Base-by-base conservation (phyloP, 768 basidiomycete species). In the Russula virescens region DNA sequence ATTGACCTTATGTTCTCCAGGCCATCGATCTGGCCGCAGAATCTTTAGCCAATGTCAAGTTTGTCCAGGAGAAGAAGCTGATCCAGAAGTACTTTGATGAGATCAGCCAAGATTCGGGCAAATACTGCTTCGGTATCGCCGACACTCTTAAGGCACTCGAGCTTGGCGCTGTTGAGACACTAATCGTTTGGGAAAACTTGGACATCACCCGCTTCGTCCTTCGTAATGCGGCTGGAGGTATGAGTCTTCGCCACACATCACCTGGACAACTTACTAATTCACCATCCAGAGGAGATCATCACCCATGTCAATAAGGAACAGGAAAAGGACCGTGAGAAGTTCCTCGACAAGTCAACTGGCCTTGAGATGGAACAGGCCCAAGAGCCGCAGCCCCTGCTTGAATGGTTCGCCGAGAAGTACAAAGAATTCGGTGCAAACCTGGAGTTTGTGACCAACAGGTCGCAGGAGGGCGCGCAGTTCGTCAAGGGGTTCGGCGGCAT, bases 1-100 rank as follows among this genome's bases (percentile, higher is more conserved):
- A 21, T 45, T 2, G 40, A 59, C 14, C 7, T 23, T 31, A 2
- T 49, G 28, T 13, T 5, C 11, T 68, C 16, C 10, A 94, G 92
- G 96, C 97, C 19, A 98, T 99, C 68, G 97, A 98, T 73, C 84
- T 98, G 56, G 92, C 97, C 0, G 89, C 93, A 1, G 97, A 99
- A 74, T 90, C 93, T 3, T 85, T 99, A 31, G 87, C 92, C 42
- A 98, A 98, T 74, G 97, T 99, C 80, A 99, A 99, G 74, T 98
- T 99, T 70, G 96, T 99, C 38, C 96, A 98, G 75, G 97, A 99
- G 80, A 98, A 98, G 81, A 88, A 81, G 74, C 85, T 99, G 53
- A 98, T 99, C 69, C 95, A 98, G 74, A 89, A 84, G 73, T 98
- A 98, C 80, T 99, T 99, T 73, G 96, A 98, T 71, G 97, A 99